phyloP scores from a whole-genome alignment of 495 filamentous ascomycete species.

The Trichocladium antarcticum region DNA sequence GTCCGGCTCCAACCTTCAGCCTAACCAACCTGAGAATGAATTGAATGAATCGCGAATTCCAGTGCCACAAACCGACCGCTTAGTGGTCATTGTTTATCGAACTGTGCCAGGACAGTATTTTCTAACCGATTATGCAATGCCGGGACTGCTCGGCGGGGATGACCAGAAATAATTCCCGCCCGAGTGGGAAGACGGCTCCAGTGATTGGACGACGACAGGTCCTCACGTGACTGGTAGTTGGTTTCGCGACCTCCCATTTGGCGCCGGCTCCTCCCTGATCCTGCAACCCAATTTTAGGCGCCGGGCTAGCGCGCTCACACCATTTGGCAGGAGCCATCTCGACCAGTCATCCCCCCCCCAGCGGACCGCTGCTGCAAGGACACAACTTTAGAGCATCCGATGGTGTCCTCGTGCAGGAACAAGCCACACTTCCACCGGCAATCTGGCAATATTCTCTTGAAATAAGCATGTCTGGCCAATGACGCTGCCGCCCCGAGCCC shows the following conservation, averaged over 20 bases:
- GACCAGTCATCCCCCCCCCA: constrained; percentile 12
- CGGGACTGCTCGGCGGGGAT: no score
- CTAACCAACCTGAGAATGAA: background rate
- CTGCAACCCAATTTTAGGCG: constrained; percentile 17
- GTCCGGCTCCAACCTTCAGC: background rate
- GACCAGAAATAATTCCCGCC: no score
- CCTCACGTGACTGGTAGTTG: background rate
- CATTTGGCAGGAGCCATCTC: background rate
- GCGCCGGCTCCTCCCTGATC: background rate
- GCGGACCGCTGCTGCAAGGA: constrained; percentile 18
- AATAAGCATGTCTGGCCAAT: constrained; percentile 2
- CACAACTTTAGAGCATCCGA: constrained; percentile 1
- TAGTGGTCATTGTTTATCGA: no score
- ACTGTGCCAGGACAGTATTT: no score
- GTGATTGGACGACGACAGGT: no score
- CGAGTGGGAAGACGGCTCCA: no score
- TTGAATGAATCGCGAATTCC: no score
- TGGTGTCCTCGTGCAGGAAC: constrained; percentile 5
- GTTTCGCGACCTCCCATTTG: background rate
- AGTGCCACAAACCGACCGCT: no score
- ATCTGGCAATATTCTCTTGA: background rate
- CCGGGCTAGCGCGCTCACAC: constrained; percentile 21
- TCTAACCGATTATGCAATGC: no score
- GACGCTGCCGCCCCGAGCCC: background rate
- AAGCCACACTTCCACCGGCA: constrained; percentile 4